These are phyloP conservation scores for Raphanus raphanistrum DNA, from an alignment of 345 rosid genomes.

Conservation along the genomic window DNA sequence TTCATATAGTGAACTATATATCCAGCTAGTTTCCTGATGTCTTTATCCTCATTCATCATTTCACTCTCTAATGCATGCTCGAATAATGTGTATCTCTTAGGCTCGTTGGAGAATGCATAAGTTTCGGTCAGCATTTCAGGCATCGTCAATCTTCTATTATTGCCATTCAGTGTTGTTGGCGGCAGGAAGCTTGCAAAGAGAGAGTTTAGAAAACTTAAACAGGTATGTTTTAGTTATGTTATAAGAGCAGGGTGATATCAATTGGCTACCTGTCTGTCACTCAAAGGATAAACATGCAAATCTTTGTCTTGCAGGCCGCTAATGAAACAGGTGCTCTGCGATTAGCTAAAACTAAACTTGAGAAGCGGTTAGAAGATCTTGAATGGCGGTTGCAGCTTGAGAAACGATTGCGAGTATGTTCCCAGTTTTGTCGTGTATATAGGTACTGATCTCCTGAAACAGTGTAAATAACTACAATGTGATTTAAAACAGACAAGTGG, in stretches of 20 bases:
- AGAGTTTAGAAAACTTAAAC: constrained; percentile 72
- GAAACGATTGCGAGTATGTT: constrained; percentile 82
- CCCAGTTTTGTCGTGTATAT: constrained; percentile 28
- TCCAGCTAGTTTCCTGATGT: constrained; percentile 15
- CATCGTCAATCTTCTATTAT: constrained; percentile 61
- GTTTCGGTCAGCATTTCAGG: constrained; percentile 62
- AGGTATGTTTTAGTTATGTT: constrained; percentile 44
- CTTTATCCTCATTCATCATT: constrained; percentile 17
- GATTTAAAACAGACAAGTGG: constrained; percentile 59
- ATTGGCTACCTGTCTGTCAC: constrained; percentile 12
- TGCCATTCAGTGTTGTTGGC: constrained; percentile 88
- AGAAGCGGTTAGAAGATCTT: constrained; percentile 90
- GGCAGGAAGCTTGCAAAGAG: constrained; percentile 82
- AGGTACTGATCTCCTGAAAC: constrained; percentile 18
- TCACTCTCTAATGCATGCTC: constrained; percentile 15
- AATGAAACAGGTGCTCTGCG: constrained; percentile 95
- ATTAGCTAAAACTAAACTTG: constrained; percentile 89
- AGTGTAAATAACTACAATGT: constrained; percentile 19
- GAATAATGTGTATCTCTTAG: constrained; percentile 45
- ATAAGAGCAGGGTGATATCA: constrained; percentile 20
- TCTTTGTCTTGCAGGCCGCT: constrained; percentile 62
- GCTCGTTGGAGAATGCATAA: constrained; percentile 75
- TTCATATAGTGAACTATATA: constrained; percentile 4
- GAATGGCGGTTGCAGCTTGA: constrained; percentile 90
- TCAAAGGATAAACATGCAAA: constrained; percentile 22